Conservation (phyloP, 2,329 filamentous ascomycete genomes). For the Monosporascus sp. region DNA sequence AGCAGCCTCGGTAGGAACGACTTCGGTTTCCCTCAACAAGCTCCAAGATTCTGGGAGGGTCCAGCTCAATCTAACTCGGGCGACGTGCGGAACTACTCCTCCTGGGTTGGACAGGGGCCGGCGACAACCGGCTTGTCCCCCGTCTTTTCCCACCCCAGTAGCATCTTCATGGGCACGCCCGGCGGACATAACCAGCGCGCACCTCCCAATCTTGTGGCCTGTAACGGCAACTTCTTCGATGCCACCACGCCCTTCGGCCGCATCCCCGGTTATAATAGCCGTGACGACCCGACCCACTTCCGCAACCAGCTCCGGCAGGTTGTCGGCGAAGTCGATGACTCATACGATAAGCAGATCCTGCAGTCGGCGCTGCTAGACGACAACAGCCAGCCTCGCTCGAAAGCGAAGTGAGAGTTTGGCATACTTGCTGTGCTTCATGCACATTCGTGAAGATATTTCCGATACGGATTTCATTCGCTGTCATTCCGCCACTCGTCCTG, state of each 20-base stretch:
- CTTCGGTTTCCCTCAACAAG: conserved; percentile 6
- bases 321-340: conserved; percentile 12
- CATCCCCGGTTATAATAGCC: conserved; percentile 17
- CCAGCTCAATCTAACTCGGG: conserved; percentile 1
- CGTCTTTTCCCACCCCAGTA: conserved; percentile 44
- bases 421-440: no score
- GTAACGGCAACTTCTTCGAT: conserved; percentile 22
- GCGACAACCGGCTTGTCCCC: conserved; percentile 21
- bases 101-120: conserved; percentile 10
- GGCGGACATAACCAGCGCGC: conserved; percentile 3
- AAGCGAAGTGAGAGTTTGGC: conserved; percentile 1
- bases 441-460: no score
- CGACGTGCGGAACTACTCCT: conserved; percentile 11
- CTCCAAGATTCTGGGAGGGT: neutral
- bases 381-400: conserved; percentile 14
- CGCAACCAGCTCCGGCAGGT: conserved; percentile 19
- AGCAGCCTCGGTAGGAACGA: conserved; percentile 7
- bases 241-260: conserved; percentile 21
- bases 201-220: conserved; percentile 14
- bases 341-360: conserved; percentile 20
- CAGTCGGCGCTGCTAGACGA: conserved; percentile 18
- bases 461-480: no score
- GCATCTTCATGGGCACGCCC: conserved; percentile 45
- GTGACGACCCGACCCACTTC: conserved; percentile 20
- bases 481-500: no score